A percentile compares a stretch with the other conserved stretches of the same genome.
Conservation (phyloP, 2,329 filamentous ascomycete genomes). For the Colletotrichum musae region DNA sequence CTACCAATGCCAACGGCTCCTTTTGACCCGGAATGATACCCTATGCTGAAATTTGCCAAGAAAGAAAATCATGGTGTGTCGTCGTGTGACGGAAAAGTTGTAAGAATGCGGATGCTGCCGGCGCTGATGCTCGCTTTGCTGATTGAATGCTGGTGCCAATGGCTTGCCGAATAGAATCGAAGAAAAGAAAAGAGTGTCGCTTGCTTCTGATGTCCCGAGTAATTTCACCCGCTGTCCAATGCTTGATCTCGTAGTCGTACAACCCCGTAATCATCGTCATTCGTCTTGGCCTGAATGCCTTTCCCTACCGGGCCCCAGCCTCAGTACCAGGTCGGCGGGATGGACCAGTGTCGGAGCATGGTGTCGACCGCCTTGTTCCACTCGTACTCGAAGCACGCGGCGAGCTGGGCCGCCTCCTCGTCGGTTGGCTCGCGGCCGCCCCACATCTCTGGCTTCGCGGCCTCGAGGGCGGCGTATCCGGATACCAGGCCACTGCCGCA, state of each 20-base stretch:
- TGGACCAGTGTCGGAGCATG: conserved; percentile 79
- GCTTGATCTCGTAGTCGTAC: neutral
- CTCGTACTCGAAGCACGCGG: conserved; percentile 74
- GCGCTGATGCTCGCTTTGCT: conserved; percentile 17
- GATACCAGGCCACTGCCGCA: conserved; percentile 69
- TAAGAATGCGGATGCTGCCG: neutral
- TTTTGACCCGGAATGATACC: too few species aligned
- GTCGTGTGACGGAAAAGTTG: conserved; percentile 20
- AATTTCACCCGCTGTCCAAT: neutral
- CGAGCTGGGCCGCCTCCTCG: conserved; percentile 71
- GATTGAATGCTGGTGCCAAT: conserved; percentile 1
- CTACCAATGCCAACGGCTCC: too few species aligned
- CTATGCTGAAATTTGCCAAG: neutral
- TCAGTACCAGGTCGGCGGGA: conserved; percentile 66
- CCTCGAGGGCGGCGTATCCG: conserved; percentile 73
- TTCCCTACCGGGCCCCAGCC: conserved; percentile 55
- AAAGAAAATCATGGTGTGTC: neutral
- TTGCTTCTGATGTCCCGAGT: neutral
- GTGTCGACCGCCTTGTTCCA: conserved; percentile 76
- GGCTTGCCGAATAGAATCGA: neutral
- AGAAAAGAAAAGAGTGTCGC: conserved; percentile 3
- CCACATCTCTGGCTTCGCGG: conserved; percentile 79
- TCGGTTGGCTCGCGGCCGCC: conserved; percentile 69
- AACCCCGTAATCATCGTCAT: conserved; percentile 69
- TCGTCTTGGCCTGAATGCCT: conserved; percentile 46